Conservation (phyloP, 2,329 filamentous ascomycete species). For the Dactylonectria macrodidyma region DNA sequence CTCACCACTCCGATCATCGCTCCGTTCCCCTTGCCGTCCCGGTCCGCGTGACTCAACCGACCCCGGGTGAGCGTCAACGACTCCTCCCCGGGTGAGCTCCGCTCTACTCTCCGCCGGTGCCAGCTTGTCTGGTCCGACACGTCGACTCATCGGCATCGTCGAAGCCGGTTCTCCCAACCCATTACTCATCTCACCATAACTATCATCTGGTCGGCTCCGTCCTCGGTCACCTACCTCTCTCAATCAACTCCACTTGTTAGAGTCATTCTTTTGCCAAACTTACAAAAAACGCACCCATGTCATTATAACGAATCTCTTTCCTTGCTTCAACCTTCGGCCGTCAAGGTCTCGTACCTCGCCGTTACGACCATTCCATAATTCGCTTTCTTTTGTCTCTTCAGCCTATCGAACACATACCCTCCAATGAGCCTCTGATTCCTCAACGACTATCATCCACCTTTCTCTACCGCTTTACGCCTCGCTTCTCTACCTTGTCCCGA, state of each 20-base stretch:
- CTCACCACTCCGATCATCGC: constrained; percentile 29
- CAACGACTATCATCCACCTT: constrained; percentile 49
- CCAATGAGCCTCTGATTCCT: constrained; percentile 61
- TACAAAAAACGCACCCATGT: constrained; percentile 57
- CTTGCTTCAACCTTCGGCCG: constrained; percentile 52
- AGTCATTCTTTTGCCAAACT: constrained; percentile 49
- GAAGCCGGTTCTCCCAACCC: constrained; percentile 38
- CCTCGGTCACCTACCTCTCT: constrained; percentile 44
- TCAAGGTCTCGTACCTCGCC: constrained; percentile 48
- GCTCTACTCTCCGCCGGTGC: constrained; percentile 49
- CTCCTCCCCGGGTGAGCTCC: constrained; percentile 48
- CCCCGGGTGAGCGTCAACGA: constrained; percentile 43
- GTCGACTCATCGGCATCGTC: constrained; percentile 49
- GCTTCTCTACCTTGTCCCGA: constrained; percentile 43
- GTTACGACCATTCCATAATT: constrained; percentile 53
- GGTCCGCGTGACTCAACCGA: constrained; percentile 44
- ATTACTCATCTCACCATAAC: constrained; percentile 22
- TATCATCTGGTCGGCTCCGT: constrained; percentile 46
- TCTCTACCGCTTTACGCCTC: constrained; percentile 42
- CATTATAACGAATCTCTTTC: constrained; percentile 60
- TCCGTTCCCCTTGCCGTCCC: constrained; percentile 37
- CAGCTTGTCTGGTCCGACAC: constrained; percentile 49
- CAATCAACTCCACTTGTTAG: constrained; percentile 41
- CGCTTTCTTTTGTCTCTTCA: constrained; percentile 54
- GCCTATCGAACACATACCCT: constrained; percentile 49